Evolutionary conservation across 1,284 basidiomycete genomes (phyloP), one percentile per base, ranked within the genome.

Genomic region (Neonothopanus nambi): DNA sequence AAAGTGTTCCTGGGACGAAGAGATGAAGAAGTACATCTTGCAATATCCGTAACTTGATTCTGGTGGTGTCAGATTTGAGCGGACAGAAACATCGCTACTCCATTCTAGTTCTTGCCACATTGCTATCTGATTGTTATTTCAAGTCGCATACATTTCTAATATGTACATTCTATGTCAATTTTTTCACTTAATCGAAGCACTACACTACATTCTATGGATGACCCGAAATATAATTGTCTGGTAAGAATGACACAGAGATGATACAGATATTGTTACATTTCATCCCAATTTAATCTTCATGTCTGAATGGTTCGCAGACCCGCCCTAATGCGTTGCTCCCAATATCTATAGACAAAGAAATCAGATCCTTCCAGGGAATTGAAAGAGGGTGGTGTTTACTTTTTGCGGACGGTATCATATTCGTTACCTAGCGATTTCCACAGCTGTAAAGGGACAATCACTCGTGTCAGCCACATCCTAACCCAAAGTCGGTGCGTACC

Each of bases 391-490:
- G 6, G 23, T n/a, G 73, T 85, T 49, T 61, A 91, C 87, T 84
- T 85, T 72, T 85, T 89, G 43, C 92, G 78, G 63, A 93, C 91
- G 7, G 80, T 80, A 66, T 95, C 93, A 62, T 86, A 77, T 56
- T 87, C 79, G 42, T 81, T 72, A 2, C 83, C 89, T 21, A 95
- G 77, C 4, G 81, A 78, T 50, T 75, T 82, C 82, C 88, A 95
- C 15, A 93, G 73, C 83, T 85, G 58, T 38, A 55, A 49, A 54
- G 39, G 48, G 20, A 35, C 13, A 21, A 28, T 0, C 18, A 52
- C 20, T 61, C 56, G 54, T 56, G 12, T 17, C 13, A 42, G n/a
- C 24, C 24, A 44, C 36, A 33, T 30, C 51, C 15, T 26, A 35
- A 12, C 52, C 55, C n/a, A n/a, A n/a, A n/a, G n/a, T n/a, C n/a